A percentile compares a stretch with the other conserved stretches of the same genome.
These are phyloP conservation scores for Bipolaris victoriae DNA, from an alignment of 2,329 filamentous ascomycete genomes.

Conservation along the genomic window DNA sequence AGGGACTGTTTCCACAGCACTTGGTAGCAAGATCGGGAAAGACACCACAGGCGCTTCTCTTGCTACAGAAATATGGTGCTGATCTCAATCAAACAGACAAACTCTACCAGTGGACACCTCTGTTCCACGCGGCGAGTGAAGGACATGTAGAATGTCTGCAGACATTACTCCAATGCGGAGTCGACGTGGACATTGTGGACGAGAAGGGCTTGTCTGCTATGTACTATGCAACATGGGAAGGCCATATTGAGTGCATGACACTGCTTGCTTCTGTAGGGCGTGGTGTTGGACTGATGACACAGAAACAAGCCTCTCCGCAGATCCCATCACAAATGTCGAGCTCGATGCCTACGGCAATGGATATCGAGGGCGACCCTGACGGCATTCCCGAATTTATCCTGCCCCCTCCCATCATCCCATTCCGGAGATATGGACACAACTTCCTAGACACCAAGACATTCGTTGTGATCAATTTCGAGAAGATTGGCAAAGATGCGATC, in stretches of 20 bases:
- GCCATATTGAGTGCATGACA: conserved; percentile 92
- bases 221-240: conserved; percentile 99
- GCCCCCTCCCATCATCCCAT: conserved; percentile 92
- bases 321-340: conserved; percentile 49
- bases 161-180: conserved; percentile 78
- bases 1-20: conserved; percentile 96
- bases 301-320: conserved; percentile 49
- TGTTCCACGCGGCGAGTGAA: conserved; percentile 96
- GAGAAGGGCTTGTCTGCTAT: conserved; percentile 93
- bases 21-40: conserved; percentile 89
- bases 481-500: conserved; percentile 74
- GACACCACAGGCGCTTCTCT: conserved; percentile 75
- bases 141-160: conserved; percentile 89
- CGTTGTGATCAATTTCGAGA: conserved; percentile 88
- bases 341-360: conserved; percentile 49
- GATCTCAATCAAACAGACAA: conserved; percentile 93
- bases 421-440: conserved; percentile 95
- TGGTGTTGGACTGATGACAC: conserved; percentile 41
- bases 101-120: conserved; percentile 94
- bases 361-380: conserved; percentile 77
- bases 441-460: conserved; percentile 98
- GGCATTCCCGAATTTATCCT: conserved; percentile 90
- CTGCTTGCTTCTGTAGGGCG: conserved; percentile 68
- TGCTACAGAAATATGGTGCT: conserved; percentile 84
- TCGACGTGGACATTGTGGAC: conserved; percentile 79